Percentiles rank a stretch among this genome's conserved stretches.
Conservation (phyloP, 2,329 filamentous ascomycete species). For the Pyrenophora seminiperda region DNA sequence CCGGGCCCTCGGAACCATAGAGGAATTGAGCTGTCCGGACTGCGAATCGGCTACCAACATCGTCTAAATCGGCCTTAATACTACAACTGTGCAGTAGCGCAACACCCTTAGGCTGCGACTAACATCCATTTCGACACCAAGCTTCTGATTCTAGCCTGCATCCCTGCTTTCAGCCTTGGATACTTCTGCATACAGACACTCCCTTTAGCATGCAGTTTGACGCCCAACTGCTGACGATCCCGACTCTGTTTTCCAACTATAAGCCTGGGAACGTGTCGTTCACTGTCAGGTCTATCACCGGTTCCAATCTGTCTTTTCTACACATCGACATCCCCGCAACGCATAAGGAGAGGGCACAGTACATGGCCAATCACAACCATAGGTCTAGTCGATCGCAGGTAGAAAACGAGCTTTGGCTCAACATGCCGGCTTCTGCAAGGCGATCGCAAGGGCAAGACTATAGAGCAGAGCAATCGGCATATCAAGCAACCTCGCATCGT, state of each 20-base stretch:
- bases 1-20: conserved; percentile 23
- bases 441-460: conserved; percentile 17
- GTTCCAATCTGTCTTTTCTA: conserved; percentile 25
- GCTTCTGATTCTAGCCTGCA: conserved; percentile 26
- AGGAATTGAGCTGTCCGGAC: conserved; percentile 17
- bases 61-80: conserved; percentile 34
- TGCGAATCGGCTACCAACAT: conserved; percentile 26
- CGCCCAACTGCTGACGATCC: conserved; percentile 36
- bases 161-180: conserved; percentile 35
- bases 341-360: conserved; percentile 10
- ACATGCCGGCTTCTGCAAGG: conserved; percentile 27
- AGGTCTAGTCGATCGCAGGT: conserved; percentile 23
- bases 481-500: conserved; percentile 34
- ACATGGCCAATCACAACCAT: conserved; percentile 31
- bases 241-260: conserved; percentile 31
- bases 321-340: conserved; percentile 20
- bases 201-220: conserved; percentile 41
- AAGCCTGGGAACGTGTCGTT: conserved; percentile 30
- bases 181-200: conserved; percentile 27
- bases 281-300: conserved; percentile 23
- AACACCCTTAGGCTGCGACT: conserved; percentile 33
- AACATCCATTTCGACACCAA: conserved; percentile 32
- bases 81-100: conserved; percentile 40
- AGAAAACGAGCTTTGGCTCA: conserved; percentile 41
- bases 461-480: conserved; percentile 32